Evolutionary conservation across 2,329 filamentous ascomycete species (phyloP).

Genomic region (Gaeumannomyces sp.): DNA sequence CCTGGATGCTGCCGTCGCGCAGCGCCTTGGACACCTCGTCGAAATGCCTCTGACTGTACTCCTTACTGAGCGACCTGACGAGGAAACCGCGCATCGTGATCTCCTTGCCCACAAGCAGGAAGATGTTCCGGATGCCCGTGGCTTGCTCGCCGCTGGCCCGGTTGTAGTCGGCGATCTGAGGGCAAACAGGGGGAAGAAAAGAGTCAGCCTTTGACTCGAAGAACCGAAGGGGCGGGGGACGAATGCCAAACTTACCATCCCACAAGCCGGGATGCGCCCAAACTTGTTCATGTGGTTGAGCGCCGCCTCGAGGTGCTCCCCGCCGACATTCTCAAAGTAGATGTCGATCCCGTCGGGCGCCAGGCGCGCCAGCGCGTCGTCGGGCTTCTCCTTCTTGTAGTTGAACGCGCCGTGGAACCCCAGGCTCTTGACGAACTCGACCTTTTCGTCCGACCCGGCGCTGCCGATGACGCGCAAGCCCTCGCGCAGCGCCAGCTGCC

Average conservation of each 20-base stretch:
- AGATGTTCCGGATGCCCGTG: constrained; percentile 62
- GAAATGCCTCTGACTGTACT: constrained; percentile 65
- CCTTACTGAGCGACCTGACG: constrained; percentile 59
- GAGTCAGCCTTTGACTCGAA: background rate
- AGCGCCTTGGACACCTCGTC: constrained; percentile 72
- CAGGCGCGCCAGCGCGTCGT: constrained; percentile 61
- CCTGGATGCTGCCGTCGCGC: constrained; percentile 67
- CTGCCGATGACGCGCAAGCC: constrained; percentile 74
- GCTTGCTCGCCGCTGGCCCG: constrained; percentile 35
- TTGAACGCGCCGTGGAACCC: constrained; percentile 65
- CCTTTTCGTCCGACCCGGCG: constrained; percentile 73
- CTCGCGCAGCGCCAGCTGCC: constrained; percentile 76
- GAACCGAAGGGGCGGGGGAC: constrained; percentile 10
- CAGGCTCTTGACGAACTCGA: constrained; percentile 54
- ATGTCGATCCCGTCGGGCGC: constrained; percentile 74
- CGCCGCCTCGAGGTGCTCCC: constrained; percentile 43
- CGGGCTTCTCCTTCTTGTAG: constrained; percentile 75
- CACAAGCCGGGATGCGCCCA: constrained; percentile 60
- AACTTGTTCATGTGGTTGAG: constrained; percentile 45
- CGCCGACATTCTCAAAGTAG: constrained; percentile 49
- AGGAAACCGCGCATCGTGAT: constrained; percentile 72
- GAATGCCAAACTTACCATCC: constrained; percentile 41
- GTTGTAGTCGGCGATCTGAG: constrained; percentile 71
- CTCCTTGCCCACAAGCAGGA: constrained; percentile 59
- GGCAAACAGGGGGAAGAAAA: constrained; percentile 26